Evolutionary conservation across 441 rosid genomes (phyloP).

Genomic region (Arabidopsis lyrata): DNA sequence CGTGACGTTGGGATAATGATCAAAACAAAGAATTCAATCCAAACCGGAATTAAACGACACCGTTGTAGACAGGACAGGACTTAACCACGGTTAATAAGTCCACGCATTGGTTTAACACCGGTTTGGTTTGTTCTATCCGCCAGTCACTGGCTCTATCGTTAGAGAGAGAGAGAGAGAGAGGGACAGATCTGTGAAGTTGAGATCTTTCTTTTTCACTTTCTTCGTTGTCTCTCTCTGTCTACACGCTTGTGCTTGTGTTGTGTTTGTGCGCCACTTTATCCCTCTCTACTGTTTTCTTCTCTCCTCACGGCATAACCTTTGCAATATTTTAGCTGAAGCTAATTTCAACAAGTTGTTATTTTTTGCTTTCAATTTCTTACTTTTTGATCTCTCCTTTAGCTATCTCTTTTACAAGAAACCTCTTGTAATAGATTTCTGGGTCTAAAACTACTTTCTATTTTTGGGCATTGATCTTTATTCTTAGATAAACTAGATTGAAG

Average conservation of each 20-base stretch:
- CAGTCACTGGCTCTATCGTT: conserved; percentile 27
- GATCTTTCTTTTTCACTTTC: conserved; percentile 42
- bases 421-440: conserved; percentile 19
- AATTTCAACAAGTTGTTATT: conserved; percentile 1
- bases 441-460: conserved; percentile 37
- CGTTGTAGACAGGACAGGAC: background rate
- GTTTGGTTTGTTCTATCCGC: conserved; percentile 11
- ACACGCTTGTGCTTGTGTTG: conserved; percentile 41
- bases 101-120: conserved; percentile 35
- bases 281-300: conserved; percentile 21
- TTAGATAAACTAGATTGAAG: background rate
- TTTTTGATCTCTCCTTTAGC: background rate
- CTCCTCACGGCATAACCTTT: background rate
- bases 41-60: background rate
- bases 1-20: conserved; percentile 22
- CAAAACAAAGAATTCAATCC: background rate
- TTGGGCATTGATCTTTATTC: conserved; percentile 36
- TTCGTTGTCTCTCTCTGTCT: conserved; percentile 37
- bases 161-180: conserved; percentile 34
- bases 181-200: conserved; percentile 42
- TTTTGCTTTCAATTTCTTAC: conserved; percentile 12
- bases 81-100: conserved; percentile 36
- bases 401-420: conserved; percentile 26
- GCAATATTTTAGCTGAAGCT: conserved; percentile 26
- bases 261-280: conserved; percentile 44